Base-by-base conservation (phyloP, 208 protist genomes). In the Tritrichomonas foetus region DNA sequence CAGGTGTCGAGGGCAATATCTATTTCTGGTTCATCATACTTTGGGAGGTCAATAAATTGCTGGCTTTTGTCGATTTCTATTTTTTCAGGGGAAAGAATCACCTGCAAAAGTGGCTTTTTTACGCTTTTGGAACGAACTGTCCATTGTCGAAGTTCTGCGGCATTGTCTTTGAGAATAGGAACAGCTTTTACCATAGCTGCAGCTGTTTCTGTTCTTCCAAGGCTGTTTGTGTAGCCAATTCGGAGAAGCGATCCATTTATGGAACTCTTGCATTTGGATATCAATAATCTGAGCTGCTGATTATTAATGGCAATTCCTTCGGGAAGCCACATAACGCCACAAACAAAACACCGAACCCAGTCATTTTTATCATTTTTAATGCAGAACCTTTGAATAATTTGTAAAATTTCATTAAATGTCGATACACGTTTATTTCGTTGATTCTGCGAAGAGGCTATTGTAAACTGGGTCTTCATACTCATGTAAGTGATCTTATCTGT, bases 221-320 rank as follows among this genome's bases (percentile, higher is more conserved):
- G 27, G 22, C 39, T 89, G 20, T n/a, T 49, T 13, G 47, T 39
- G 57, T 61, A 89, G 5, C 78, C 78, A 44, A 89, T 53, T 5
- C 27, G 25, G 41, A 47, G 47, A 27, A 89, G 47, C 39, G 78
- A 89, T 41, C 78, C 78, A 57, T 89, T 89, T 20, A 89, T 89
- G 33, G 78, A 89, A 47, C n/a, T 44, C 16, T 89, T 89, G 47
- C 78, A 89, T 61, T 89, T 89, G 47, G 27, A 57, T 3, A 89
- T 89, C 0, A 89, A 33, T 30, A 57, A 5, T 0, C 47, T 22
- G 14, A 89, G 57, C 57, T 89, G 78, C 9, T 49, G 41, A 55
- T 25, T 89, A 89, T 89, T 89, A 3, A 89, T 49, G 33, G 78
- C 78, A 39, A 89, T 89, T 9, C 78, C 78, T 33, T 57, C 44